These are phyloP conservation scores for Madurella mycetomatis DNA, from an alignment of 2,329 filamentous ascomycete species.

Conservation along the genomic window DNA sequence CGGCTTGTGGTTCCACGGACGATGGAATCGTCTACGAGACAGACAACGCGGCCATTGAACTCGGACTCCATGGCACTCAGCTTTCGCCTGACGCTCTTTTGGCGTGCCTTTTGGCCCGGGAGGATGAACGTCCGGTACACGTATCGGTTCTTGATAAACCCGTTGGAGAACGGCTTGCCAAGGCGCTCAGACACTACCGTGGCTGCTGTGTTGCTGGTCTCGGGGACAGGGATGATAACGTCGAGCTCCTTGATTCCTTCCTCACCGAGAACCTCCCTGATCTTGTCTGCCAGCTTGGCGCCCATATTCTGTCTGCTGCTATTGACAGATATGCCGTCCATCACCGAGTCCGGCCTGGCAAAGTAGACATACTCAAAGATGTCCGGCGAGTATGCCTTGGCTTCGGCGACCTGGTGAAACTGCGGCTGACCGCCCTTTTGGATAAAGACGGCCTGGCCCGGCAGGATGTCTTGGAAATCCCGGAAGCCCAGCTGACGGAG, in stretches of 20 bases:
- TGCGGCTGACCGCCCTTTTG: slow-evolving; percentile 69
- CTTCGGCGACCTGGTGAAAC: slow-evolving; percentile 69
- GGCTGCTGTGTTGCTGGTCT: slow-evolving; percentile 76
- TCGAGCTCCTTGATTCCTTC: slow-evolving; percentile 73
- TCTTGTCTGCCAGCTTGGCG: slow-evolving; percentile 68
- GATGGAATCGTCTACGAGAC: slow-evolving; percentile 85
- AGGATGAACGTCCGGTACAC: slow-evolving; percentile 71
- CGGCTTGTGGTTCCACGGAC: slow-evolving; percentile 79
- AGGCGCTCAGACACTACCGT: slow-evolving; percentile 70
- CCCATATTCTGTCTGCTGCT: slow-evolving; percentile 85
- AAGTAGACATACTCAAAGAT: slow-evolving; percentile 90
- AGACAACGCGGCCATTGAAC: slow-evolving; percentile 74
- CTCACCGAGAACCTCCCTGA: slow-evolving; percentile 62
- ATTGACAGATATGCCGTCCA: slow-evolving; percentile 85
- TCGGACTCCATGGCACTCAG: slow-evolving; percentile 82
- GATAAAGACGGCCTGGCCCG: slow-evolving; percentile 82
- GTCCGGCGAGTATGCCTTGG: slow-evolving; percentile 71
- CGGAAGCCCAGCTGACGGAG: slow-evolving; percentile 75
- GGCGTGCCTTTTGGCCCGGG: slow-evolving; percentile 69
- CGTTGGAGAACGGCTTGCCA: slow-evolving; percentile 72
- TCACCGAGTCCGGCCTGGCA: slow-evolving; percentile 72
- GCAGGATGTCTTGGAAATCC: slow-evolving; percentile 71
- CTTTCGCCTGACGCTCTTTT: slow-evolving; percentile 86
- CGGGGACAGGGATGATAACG: slow-evolving; percentile 70
- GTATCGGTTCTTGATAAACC: slow-evolving; percentile 86